Conservation (phyloP, 2,329 filamentous ascomycete genomes). For the Fusarium buharicum region DNA sequence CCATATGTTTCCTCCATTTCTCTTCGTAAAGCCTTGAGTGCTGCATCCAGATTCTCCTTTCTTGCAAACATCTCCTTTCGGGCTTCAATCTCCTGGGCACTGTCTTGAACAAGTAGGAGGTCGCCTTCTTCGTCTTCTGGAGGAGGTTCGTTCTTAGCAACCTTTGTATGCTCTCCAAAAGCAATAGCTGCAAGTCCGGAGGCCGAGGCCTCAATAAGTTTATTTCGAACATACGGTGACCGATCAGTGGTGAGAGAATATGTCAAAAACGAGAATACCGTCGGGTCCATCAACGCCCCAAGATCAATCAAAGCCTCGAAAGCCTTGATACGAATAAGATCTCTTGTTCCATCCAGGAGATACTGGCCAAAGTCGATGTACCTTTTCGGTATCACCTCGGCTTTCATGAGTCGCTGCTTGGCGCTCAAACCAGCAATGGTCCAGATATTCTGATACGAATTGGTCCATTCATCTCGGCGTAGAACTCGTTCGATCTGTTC, state of each 20-base stretch:
- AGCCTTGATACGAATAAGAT: conserved; percentile 72
- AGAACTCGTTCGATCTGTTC: conserved; percentile 74
- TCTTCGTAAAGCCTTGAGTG: conserved; percentile 57
- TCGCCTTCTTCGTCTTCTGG: conserved; percentile 51
- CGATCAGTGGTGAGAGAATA: conserved; percentile 69
- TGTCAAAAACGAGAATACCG: conserved; percentile 67
- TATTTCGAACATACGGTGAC: conserved; percentile 71
- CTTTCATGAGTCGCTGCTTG: conserved; percentile 71
- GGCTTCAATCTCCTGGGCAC: conserved; percentile 65
- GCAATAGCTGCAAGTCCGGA: conserved; percentile 71
- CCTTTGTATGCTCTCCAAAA: conserved; percentile 67
- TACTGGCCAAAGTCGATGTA: conserved; percentile 71
- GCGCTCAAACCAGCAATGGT: conserved; percentile 71
- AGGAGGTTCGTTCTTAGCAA: conserved; percentile 53
- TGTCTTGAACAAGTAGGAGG: conserved; percentile 56
- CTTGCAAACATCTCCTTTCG: conserved; percentile 71
- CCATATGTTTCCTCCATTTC: conserved; percentile 58
- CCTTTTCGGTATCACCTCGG: conserved; percentile 65
- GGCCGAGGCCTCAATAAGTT: conserved; percentile 68
- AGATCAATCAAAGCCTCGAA: conserved; percentile 72
- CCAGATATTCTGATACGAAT: conserved; percentile 75
- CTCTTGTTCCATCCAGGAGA: conserved; percentile 70
- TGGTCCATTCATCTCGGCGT: conserved; percentile 74
- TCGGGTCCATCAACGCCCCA: conserved; percentile 66
- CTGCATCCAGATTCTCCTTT: conserved; percentile 69